phyloP scores from a whole-genome alignment of 495 filamentous ascomycete species.

The Barbatosphaeria neglecta region DNA sequence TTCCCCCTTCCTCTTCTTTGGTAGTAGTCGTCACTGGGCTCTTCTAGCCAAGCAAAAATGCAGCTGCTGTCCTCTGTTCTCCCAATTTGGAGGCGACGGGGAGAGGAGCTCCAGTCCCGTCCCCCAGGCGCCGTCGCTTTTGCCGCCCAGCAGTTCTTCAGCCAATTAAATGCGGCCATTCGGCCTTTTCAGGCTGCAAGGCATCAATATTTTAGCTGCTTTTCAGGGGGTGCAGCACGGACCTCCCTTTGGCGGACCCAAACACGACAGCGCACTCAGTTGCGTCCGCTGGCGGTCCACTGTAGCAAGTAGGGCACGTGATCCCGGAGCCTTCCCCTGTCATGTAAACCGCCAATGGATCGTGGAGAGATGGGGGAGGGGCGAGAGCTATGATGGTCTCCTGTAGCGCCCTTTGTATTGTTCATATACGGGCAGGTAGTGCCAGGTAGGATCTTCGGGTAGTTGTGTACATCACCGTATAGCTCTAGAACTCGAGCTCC shows the following conservation, averaged over 20 bases:
- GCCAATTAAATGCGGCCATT: constrained; percentile 8
- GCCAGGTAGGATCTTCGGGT: too few species aligned
- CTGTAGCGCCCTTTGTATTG: too few species aligned
- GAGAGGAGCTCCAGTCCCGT: too few species aligned
- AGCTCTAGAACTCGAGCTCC: constrained; percentile 67
- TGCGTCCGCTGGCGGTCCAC: too few species aligned
- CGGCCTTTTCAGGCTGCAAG: constrained; percentile 12
- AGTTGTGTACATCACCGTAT: background rate
- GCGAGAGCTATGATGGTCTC: too few species aligned
- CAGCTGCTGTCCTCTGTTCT: background rate
- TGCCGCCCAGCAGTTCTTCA: background rate
- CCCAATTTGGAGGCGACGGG: background rate
- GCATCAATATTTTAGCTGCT: constrained; percentile 8
- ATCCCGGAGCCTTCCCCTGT: background rate
- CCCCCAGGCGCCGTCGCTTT: background rate
- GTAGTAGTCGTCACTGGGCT: background rate
- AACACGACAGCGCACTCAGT: background rate
- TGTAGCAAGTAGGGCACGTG: too few species aligned
- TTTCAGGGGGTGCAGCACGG: background rate
- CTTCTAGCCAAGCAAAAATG: background rate
- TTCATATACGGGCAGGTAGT: background rate
- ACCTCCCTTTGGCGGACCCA: background rate
- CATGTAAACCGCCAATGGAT: background rate
- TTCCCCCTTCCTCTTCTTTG: background rate
- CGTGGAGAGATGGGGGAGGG: too few species aligned